Evolutionary conservation across 129 eudicot genomes (phyloP).

Genomic region (Calendula officinalis): DNA sequence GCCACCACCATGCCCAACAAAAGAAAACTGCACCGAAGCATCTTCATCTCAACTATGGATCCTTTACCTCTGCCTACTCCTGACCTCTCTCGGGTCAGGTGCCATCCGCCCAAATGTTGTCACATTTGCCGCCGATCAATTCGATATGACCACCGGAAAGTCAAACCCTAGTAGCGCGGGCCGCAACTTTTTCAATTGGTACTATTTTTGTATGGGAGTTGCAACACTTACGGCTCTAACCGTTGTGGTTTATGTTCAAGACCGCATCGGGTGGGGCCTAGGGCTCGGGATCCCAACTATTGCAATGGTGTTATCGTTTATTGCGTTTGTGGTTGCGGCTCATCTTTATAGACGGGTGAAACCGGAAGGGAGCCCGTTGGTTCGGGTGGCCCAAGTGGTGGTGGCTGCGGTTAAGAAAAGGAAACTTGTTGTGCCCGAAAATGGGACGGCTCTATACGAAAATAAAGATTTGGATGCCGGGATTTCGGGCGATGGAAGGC

Average conservation of each 20-base stretch:
- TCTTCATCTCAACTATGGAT: no score
- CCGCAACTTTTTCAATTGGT: neutral
- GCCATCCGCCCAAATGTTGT: no score
- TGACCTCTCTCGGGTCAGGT: no score
- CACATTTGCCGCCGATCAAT: no score
- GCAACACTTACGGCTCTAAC: neutral
- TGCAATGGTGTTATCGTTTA: neutral
- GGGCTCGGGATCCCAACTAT: slow-evolving; percentile 4
- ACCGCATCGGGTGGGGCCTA: neutral
- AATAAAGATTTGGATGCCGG: neutral
- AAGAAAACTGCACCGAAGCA: no score
- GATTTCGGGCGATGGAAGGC: neutral
- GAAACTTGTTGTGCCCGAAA: neutral
- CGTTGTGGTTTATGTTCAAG: neutral
- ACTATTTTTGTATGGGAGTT: neutral
- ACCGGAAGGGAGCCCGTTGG: neutral
- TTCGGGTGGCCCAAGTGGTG: neutral
- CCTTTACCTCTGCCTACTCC: no score
- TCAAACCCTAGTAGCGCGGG: no score
- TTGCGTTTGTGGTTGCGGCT: neutral
- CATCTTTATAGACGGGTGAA: neutral
- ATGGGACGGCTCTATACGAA: neutral
- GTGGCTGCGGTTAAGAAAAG: neutral
- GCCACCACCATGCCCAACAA: no score
- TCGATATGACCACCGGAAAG: no score